Evolutionary conservation across 768 basidiomycete genomes (phyloP), one percentile per base, ranked within the genome.

Genomic region (Lentinula raphanica): DNA sequence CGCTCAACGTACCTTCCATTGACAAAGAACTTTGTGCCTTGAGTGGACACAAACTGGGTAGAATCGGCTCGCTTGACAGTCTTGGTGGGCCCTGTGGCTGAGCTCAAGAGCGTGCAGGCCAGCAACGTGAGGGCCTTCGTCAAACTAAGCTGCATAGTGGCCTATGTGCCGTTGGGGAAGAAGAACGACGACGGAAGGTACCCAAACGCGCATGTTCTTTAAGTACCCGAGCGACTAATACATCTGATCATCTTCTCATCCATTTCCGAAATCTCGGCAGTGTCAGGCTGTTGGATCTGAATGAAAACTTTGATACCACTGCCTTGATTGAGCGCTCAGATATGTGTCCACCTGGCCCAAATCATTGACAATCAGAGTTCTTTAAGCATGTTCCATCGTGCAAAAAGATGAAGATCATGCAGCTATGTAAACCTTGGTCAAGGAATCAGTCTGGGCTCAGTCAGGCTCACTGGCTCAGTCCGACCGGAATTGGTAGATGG

Each of bases 1-100:
- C 36, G 23, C 40, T 1, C 17, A 35, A 64, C 68, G 40, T 58
- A 79, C 85, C 75, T 80, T 64, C 83, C 83, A 58, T 86, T 85
- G 44, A 83, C 74, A 21, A 68, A 62, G 62, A 87, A 84, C 29
- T 77, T 72, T n/a, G 71, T 65, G 58, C 76, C 74, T 35, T 74
- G 62, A 3, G 72, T 72, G 39, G 74, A 67, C 11, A 87, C 75
- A 62, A 84, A 87, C 1, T 71, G 67, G 17, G 51, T 21, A 28
- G 71, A 68, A 17, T 67, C 29, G 38, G 63, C 59, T 58, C 59
- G 60, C 60, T 74, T 72, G 60, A 63, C 68, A 2, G 72, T 74
- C 50, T 62, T 68, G 15, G 74, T 72, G 15, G 77, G 69, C 36
- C 62, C 64, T 5, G 66, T 61, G 7, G 74, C 69, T 59, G 39